Conservation (phyloP, 176 grass and related monocot genomes). For the Canna indica region DNA sequence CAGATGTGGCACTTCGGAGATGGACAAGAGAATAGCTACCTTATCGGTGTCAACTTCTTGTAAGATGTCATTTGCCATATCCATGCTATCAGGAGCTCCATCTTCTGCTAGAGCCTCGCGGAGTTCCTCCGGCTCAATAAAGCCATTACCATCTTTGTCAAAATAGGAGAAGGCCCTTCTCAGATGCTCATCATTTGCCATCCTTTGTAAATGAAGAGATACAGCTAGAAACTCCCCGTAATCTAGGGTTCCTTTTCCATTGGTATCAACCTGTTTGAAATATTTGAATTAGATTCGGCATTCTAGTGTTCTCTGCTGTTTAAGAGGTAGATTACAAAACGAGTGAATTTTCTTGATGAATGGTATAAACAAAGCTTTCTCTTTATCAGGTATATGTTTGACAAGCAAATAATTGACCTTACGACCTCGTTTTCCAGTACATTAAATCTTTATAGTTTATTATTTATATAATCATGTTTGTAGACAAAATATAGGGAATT, state of each 20-base stretch:
- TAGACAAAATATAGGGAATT: too few relatives aligned
- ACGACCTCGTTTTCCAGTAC: too few relatives aligned
- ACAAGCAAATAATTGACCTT: too few relatives aligned
- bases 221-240: slow-evolving; percentile 93
- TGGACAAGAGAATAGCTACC: slow-evolving; percentile 28
- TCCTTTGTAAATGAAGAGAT: slow-evolving; percentile 95
- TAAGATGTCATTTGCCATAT: slow-evolving; percentile 85
- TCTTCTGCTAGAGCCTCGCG: slow-evolving; percentile 67
- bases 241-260: slow-evolving; percentile 72
- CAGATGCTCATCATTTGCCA: slow-evolving; percentile 96
- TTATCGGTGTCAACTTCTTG: slow-evolving; percentile 98
- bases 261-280: slow-evolving; percentile 79
- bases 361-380: too few relatives aligned
- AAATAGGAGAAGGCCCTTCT: slow-evolving; percentile 83
- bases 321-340: too few relatives aligned
- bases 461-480: too few relatives aligned
- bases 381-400: too few relatives aligned
- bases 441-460: too few relatives aligned
- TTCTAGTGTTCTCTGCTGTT: neutral
- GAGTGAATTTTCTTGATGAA: too few relatives aligned
- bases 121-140: slow-evolving; percentile 85
- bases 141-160: slow-evolving; percentile 93
- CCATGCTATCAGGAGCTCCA: slow-evolving; percentile 73
- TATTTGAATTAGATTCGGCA: slow-evolving; percentile 16
- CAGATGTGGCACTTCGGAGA: slow-evolving; percentile 2